phyloP scores from a whole-genome alignment of 129 eudicot species.

The Helianthus tuberosus region DNA sequence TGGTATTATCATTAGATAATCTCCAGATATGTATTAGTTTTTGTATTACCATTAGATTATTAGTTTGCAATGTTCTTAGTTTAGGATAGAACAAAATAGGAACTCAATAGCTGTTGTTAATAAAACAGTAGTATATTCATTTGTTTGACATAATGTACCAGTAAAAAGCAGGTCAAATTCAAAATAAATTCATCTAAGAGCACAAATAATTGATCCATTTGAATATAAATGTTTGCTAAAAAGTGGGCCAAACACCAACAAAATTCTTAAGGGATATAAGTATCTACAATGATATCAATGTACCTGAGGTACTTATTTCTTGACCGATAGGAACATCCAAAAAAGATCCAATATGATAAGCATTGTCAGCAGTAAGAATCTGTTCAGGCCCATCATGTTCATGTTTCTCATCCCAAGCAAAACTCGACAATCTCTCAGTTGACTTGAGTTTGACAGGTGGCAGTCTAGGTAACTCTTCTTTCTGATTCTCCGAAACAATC shows the following conservation, averaged over 20 bases:
- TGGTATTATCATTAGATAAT: background rate
- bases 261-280: background rate
- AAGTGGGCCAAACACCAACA: background rate
- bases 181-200: slow-evolving; percentile 5
- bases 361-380: slow-evolving; percentile 55
- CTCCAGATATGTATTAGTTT: background rate
- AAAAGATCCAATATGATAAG: slow-evolving; percentile 79
- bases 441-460: slow-evolving; percentile 91
- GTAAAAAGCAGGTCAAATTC: slow-evolving; percentile 1
- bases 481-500: slow-evolving; percentile 54
- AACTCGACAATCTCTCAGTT: slow-evolving; percentile 58
- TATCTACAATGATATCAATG: slow-evolving; percentile 1
- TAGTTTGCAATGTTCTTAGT: background rate
- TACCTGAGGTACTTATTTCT: slow-evolving; percentile 78
- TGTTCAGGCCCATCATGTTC: slow-evolving; percentile 77
- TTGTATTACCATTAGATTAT: background rate
- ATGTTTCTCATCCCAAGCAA: slow-evolving; percentile 80
- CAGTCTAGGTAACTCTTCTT: slow-evolving; percentile 84
- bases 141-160: background rate
- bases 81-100: background rate
- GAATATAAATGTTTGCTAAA: background rate
- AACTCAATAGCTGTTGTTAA: background rate
- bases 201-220: background rate
- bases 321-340: slow-evolving; percentile 92
- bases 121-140: background rate